These are phyloP conservation scores for barrel medic (Medicago truncatula) DNA, from an alignment of 306 rosid genomes.

Conservation along the genomic window DNA sequence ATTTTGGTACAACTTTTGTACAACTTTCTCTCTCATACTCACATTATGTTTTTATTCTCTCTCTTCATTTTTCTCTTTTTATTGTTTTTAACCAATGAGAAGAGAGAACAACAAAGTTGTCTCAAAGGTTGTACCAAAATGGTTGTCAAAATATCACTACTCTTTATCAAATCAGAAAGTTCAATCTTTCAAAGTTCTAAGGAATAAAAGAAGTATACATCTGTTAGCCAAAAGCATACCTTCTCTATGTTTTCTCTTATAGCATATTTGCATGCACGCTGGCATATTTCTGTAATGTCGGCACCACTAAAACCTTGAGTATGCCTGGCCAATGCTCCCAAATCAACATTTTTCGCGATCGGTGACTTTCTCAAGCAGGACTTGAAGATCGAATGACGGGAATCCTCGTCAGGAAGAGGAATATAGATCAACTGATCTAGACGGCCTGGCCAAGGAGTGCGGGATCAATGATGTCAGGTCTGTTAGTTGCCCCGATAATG, in stretches of 20 bases:
- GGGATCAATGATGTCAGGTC: constrained; percentile 66
- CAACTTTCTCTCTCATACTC: too few species aligned
- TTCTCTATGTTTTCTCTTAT: constrained; percentile 69
- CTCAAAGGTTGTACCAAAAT: too few species aligned
- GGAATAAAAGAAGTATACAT: neutral
- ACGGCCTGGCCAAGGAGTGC: constrained; percentile 70
- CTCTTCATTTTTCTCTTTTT: too few species aligned
- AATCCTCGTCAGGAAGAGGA: constrained; percentile 71
- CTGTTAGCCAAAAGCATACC: constrained; percentile 40
- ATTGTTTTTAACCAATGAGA: too few species aligned
- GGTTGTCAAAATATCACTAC: too few species aligned
- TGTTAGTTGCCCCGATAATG: constrained; percentile 67
- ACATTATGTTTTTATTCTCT: too few species aligned
- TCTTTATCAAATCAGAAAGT: neutral
- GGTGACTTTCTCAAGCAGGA: constrained; percentile 70
- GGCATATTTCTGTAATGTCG: constrained; percentile 68
- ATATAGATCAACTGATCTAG: constrained; percentile 66
- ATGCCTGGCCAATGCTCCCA: constrained; percentile 55
- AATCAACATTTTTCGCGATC: constrained; percentile 59
- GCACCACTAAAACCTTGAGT: constrained; percentile 72
- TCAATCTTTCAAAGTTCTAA: neutral
- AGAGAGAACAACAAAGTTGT: too few species aligned
- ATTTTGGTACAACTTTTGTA: too few species aligned
- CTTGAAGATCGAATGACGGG: constrained; percentile 58
- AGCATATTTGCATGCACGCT: constrained; percentile 66